Evolutionary conservation across 2,329 filamentous ascomycete genomes (phyloP), one percentile per base, ranked within the genome.

Genomic region (Sordariomycetes sp.): DNA sequence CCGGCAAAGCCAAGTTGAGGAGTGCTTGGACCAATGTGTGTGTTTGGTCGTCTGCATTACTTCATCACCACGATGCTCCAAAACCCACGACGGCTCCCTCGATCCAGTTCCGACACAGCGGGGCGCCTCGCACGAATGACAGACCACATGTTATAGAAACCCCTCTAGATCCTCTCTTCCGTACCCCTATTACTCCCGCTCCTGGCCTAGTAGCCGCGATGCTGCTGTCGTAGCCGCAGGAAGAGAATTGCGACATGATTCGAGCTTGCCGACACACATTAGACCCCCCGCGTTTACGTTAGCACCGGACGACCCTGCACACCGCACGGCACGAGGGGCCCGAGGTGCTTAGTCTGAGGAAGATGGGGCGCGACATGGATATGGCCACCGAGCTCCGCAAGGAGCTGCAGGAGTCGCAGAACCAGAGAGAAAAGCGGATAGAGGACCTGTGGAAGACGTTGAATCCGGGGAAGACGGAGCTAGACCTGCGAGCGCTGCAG

Each of bases 401-500:
- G 73, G 88, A 89, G 79, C 79, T 90, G 76, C 79, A 77, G 70
- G 89, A 94, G 76, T 86, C 86, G 67, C 82, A 88, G 71, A 87
- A 87, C 72, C 82, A 89, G 74, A 85, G 88, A 69, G 89, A 96
- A 75, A 81, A 84, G 72, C 83, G 92, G 67, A 83, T 97, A 66
- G 86, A 90, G 74, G 80, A 85, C 70, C 82, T 97, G 67, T 97
- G 93, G 92, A 78, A 76, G 69, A 86, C 83, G 67, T 81, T 99
- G 64, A 91, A 96, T 71, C 86, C 87, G 63, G 82, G 85, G 63
- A 79, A 80, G 60, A 85, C 87, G 60, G 86, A 90, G 70, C 79
- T 99, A 65, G 92, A 97, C 73, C 77, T 95, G 63, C 85, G 87
- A 70, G 91, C 85, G 35, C 76, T 99, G 65, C 88, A 92, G 74